Base-by-base conservation (phyloP, 2,329 filamentous ascomycete genomes). In the Plenodomus tracheiphilus region DNA sequence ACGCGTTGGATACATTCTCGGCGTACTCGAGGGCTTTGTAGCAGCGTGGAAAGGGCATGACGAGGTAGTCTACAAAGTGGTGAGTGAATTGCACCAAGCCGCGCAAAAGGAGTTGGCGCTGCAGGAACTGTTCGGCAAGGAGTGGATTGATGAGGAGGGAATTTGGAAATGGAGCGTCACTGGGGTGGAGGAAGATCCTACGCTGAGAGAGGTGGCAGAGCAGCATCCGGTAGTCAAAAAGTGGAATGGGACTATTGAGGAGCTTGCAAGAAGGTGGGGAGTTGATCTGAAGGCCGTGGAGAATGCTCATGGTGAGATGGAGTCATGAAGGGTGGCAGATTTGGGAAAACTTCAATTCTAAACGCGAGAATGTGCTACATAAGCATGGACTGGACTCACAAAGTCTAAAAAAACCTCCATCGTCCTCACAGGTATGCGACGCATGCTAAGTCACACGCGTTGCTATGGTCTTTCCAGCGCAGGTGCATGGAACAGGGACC, bases 1-100 rank as follows among this genome's bases (percentile, higher is more conserved):
- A 56, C 80, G 81, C 21, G 87, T 85, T 0, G 94, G 94, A 0
- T 85, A 84, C 57, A 75, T 95, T 11, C 71, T 96, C 3, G 94
- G 94, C 0, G 75, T 89, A 3, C 66, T 97, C 5, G 89, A 96
- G 64, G 91, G 88, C 0, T 73, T 96, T 17, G 72, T 77, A 1
- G 74, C 75, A 13, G 83, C 84, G 9, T 56, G 81, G 47, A 60
- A 52, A 35, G 65, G 51, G 2, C 56, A 59, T 11, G 54, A 65
- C 17, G 51, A 62, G 13, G 65, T 65, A 10, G 56, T 62, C 2
- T 45, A 56, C 54, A 41, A 65, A 9, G 64, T 68, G 30, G 53
- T 72, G 2, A 56, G 60, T 15, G 56, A 47, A 18, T 40, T 76
- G 11, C 72, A 73, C 41, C 61, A 65, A 11, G 53, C 62, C 5